A percentile compares a stretch with the other conserved stretches of the same genome.
Conservation (phyloP, 441 rosid genomes). For the Adansonia rubrostipa region DNA sequence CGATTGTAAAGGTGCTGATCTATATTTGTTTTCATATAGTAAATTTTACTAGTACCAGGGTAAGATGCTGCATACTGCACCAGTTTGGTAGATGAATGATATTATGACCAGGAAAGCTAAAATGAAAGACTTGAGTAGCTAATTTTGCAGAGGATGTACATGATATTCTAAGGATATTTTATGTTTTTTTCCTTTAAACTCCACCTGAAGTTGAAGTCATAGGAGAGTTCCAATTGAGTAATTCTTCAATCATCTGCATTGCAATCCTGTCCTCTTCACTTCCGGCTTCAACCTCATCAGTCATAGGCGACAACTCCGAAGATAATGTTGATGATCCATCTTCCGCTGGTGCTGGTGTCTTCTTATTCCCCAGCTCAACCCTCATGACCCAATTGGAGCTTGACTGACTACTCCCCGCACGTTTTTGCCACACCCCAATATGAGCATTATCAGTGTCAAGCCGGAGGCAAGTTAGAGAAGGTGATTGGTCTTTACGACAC, state of each 20-base stretch:
- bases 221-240: conserved; percentile 63
- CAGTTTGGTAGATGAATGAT: background rate
- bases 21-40: background rate
- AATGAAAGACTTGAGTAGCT: background rate
- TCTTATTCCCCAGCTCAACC: conserved; percentile 58
- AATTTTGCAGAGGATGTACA: conserved; percentile 18
- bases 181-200: background rate
- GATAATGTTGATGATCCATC: conserved; percentile 26
- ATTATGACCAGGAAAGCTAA: background rate
- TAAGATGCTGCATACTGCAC: background rate
- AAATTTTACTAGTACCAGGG: background rate
- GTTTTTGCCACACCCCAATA: conserved; percentile 87
- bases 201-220: conserved; percentile 19
- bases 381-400: conserved; percentile 72
- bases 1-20: background rate
- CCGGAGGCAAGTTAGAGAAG: conserved; percentile 78
- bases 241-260: conserved; percentile 82
- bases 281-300: conserved; percentile 25
- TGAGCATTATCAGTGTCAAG: conserved; percentile 75
- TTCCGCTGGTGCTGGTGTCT: conserved; percentile 25
- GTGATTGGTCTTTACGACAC: conserved; percentile 61
- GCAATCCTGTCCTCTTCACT: conserved; percentile 63
- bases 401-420: conserved; percentile 55
- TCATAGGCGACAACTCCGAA: conserved; percentile 6
- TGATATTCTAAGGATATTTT: conserved; percentile 8